Evolutionary conservation across 192 early-diverging fungal genomes (phyloP), one percentile per base, ranked within the genome.

Genomic region (Linnemannia exigua): DNA sequence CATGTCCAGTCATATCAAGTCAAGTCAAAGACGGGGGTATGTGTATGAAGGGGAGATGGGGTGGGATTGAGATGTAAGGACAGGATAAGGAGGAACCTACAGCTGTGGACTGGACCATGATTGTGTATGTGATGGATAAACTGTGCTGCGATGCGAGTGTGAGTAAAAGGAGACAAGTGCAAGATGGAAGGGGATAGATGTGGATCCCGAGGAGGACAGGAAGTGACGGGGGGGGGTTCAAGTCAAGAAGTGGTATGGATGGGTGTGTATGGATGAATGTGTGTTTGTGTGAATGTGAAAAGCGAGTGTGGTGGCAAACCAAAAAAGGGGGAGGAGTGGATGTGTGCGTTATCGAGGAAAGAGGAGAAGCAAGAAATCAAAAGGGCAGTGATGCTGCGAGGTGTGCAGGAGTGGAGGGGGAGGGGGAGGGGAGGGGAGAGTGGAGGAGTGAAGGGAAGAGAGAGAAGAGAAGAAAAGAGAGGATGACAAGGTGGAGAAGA

Each of bases 31-130:
- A 20, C 22, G 25, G 52, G 52, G 4, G 48, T 25, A 12, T 17
- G 35, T 0, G 41, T 22, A 72, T 7, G 16, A 25, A 28, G 37
- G 19, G 38, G 68, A 51, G 71, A 33, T 46, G 70, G 70, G 6
- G 47, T 71, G 46, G n/a, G 25, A 71, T n/a, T 71, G 70, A 37
- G 72, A 31, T 35, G 50, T 63, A 63, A 50, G 28, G 46, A 48
- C 33, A 47, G 36, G 72, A 36, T 20, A 74, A 74, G 72, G 72
- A 50, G 72, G 72, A 74, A 74, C 72, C 31, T 74, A 74, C 72
- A 48, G 72, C 50, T 33, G 70, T 74, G 72, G 72, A 74, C 48
- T 74, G 72, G 48, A 74, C 72, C 72, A 74, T 74, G 17, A 41
- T 36, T 28, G 6, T 38, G 22, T 52, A n/a, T 25, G 52, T n/a